Percentiles rank a stretch among this genome's conserved stretches.
Evolutionary conservation across 345 rosid genomes (phyloP).

Genomic region (Aquilaria yunnanensis): DNA sequence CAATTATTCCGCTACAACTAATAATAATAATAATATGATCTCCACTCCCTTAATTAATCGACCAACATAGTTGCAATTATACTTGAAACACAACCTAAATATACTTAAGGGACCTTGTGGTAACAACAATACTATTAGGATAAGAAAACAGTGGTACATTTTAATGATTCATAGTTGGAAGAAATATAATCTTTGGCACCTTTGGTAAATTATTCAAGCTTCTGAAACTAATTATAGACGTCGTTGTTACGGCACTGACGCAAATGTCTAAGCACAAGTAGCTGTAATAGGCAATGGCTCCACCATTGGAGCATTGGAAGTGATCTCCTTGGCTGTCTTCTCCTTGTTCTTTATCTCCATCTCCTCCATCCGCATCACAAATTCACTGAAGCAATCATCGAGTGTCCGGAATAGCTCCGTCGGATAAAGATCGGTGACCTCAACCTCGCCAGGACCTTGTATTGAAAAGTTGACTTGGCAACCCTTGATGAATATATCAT

Average conservation of each 20-base stretch:
- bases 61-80: too few species aligned
- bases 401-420: constrained; percentile 38
- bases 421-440: constrained; percentile 39
- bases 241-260: too few species aligned
- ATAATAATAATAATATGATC: too few species aligned
- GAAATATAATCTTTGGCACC: too few species aligned
- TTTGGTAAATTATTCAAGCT: constrained; percentile 12
- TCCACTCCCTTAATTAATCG: too few species aligned
- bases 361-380: constrained; percentile 19
- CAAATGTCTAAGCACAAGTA: constrained; percentile 12
- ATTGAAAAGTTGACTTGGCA: constrained; percentile 48
- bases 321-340: constrained; percentile 13
- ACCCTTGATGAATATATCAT: constrained; percentile 68
- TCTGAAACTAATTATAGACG: constrained; percentile 2
- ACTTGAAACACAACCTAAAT: too few species aligned
- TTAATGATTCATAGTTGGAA: too few species aligned
- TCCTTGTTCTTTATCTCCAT: constrained; percentile 5
- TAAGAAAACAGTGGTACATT: too few species aligned
- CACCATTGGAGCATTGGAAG: constrained; percentile 15
- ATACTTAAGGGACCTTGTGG: too few species aligned
- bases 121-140: too few species aligned
- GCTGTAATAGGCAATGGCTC: constrained; percentile 27
- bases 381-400: constrained; percentile 53
- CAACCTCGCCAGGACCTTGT: constrained; percentile 33
- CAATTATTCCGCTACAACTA: too few species aligned